Evolutionary conservation across 306 rosid genomes (phyloP).

Genomic region (Dryas drummondii): DNA sequence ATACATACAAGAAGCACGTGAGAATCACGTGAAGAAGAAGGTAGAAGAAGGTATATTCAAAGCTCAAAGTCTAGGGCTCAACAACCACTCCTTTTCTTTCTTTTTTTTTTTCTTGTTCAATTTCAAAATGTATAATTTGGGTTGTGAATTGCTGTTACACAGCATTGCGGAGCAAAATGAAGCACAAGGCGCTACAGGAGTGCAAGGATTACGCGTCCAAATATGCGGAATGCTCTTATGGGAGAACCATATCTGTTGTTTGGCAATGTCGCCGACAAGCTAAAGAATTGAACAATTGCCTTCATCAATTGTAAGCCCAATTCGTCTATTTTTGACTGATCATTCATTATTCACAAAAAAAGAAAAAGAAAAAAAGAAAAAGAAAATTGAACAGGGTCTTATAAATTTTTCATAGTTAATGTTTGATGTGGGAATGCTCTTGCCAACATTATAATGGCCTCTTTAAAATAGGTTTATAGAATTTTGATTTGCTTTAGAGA

Average conservation of each 20-base stretch:
- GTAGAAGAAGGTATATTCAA: constrained; percentile 79
- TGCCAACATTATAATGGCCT: background rate
- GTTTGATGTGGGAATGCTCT: background rate
- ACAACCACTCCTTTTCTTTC: background rate
- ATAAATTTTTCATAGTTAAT: background rate
- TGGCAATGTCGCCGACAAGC: constrained; percentile 82
- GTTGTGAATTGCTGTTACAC: background rate
- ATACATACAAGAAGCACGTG: constrained; percentile 76
- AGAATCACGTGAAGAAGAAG: constrained; percentile 97
- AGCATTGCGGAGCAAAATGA: constrained; percentile 97
- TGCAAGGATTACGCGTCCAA: constrained; percentile 65
- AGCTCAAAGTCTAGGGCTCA: background rate
- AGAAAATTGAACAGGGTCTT: background rate
- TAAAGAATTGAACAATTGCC: constrained; percentile 76
- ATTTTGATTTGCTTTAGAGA: background rate
- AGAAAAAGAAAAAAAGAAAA: no score
- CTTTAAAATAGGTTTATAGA: background rate
- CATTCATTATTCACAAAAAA: background rate
- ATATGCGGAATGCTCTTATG: constrained; percentile 82
- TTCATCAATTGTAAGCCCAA: constrained; percentile 73
- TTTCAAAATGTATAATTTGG: background rate
- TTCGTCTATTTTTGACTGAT: background rate
- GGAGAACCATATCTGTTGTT: constrained; percentile 81
- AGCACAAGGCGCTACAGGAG: constrained; percentile 82
- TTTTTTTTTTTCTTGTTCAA: background rate